phyloP scores from a whole-genome alignment of 2,329 filamentous ascomycete species.

The Colletotrichum gloeosporioides region DNA sequence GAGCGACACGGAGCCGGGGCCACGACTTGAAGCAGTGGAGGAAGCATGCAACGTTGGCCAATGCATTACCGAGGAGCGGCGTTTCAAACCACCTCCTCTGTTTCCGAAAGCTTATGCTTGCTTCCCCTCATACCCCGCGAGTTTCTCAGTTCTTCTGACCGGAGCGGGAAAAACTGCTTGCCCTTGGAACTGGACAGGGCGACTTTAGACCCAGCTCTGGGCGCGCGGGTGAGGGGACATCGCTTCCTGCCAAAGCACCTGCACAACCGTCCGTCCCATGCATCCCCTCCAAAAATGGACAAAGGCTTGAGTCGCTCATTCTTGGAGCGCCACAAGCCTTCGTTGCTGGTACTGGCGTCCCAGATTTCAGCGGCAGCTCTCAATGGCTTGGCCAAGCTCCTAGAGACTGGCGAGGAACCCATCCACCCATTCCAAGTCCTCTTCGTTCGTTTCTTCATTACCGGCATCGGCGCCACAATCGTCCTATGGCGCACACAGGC shows the following conservation, averaged over 20 bases:
- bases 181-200: background rate
- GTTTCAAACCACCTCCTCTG: background rate
- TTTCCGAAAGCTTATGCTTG: conserved; percentile 8
- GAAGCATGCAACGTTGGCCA: background rate
- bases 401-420: conserved; percentile 7
- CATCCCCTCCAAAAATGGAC: background rate
- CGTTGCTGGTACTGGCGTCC: background rate
- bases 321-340: conserved; percentile 7
- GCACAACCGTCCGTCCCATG: background rate
- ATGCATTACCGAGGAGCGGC: background rate
- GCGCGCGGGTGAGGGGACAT: background rate
- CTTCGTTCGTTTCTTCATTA: conserved; percentile 17
- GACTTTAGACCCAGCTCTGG: background rate
- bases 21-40: background rate
- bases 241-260: background rate
- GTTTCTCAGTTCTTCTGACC: background rate
- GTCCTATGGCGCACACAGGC: background rate
- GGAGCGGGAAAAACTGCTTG: background rate
- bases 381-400: conserved; percentile 3
- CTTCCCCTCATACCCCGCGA: background rate
- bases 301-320: conserved; percentile 2
- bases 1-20: background rate
- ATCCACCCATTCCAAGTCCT: conserved; percentile 10
- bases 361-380: conserved; percentile 10
- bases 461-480: background rate